Evolutionary conservation across 1,284 basidiomycete genomes (phyloP), one percentile per base, ranked within the genome.

Genomic region (Tremellales sp.): DNA sequence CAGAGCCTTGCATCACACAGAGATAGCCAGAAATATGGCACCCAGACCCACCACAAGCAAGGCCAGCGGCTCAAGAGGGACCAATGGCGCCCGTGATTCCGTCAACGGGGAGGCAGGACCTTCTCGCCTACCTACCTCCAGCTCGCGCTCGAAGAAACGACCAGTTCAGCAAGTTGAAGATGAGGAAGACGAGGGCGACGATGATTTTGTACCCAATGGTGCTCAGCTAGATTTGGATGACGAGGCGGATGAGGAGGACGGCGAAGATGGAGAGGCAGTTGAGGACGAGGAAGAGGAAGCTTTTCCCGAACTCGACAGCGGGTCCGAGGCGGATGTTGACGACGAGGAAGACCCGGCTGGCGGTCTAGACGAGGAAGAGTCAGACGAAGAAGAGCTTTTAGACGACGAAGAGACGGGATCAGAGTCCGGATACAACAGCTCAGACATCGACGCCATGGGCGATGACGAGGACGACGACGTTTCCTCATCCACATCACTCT

Each of bases 281-380:
- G 62, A 63, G 23, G 59, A 58, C 19, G 68, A 58, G 26, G 62
- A 57, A 10, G 60, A 57, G 21, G 77, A 76, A 10, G 70, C 58
- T 11, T 77, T 79, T 48, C 77, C 77, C 0, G 78, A 78, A 57
- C 68, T 79, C 41, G 75, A 78, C 51, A 56, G 70, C 12, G 72
- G 69, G 3, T 70, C 68, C 23, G 74, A 71, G 41, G 66, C 62
- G 2, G 72, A 70, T 23, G 64, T 55, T 29, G 65, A 77, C 36
- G 68, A 72, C 44, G 54, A 55, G 15, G 46, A 47, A 22, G 55
- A 43, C 43, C 67, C 41, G 53, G 61, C 49, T 64, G 66, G 68
- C n/a, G 64, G 75, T 24, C 66, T 70, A 26, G 78, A 75, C 56
- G 75, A 72, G 27, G 62, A 81, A 53, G 86, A 87, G 60, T 84